Percentiles rank a stretch among this genome's conserved stretches.
Conservation (phyloP, 164 flowering plant species). For the Dillenia turbinata region DNA sequence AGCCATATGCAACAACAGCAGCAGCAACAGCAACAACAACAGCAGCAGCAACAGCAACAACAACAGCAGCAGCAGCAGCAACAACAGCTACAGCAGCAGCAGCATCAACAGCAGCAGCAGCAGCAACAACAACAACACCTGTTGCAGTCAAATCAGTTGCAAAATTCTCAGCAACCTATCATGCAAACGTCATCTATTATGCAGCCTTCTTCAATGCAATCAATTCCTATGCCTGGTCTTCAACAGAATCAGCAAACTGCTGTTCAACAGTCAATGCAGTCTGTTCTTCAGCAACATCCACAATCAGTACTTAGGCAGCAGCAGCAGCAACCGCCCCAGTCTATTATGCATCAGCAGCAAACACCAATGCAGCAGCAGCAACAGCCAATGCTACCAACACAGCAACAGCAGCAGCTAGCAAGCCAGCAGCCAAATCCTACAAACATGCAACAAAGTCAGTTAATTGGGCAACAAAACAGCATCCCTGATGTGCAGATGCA, state of each 20-base stretch:
- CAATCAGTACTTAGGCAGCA: slow-evolving; percentile 63
- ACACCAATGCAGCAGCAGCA: slow-evolving; percentile 42
- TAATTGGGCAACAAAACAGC: slow-evolving; percentile 45
- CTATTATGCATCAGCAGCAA: slow-evolving; percentile 60
- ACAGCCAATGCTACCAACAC: slow-evolving; percentile 30
- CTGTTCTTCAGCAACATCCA: slow-evolving; percentile 64
- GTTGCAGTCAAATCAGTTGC: slow-evolving; percentile 60
- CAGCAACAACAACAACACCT: slow-evolving; percentile 37
- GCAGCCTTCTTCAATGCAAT: slow-evolving; percentile 54
- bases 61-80: slow-evolving; percentile 39
- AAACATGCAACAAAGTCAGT: slow-evolving; percentile 30
- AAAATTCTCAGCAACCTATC: slow-evolving; percentile 55
- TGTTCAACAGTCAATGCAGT: slow-evolving; percentile 47
- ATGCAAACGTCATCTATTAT: slow-evolving; percentile 46
- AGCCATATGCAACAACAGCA: slow-evolving; percentile 39
- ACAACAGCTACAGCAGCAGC: slow-evolving; percentile 47
- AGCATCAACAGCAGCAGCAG: slow-evolving; percentile 1
- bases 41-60: no score
- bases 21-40: no score
- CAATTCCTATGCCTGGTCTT: slow-evolving; percentile 39
- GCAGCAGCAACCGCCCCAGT: slow-evolving; percentile 37
- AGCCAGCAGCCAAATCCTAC: slow-evolving; percentile 15
- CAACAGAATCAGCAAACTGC: slow-evolving; percentile 70
- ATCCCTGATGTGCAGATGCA: not conserved
- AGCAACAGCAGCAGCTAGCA: slow-evolving; percentile 56